Percentiles rank a stretch among this genome's conserved stretches.
These are phyloP conservation scores for Ustilago bromivora DNA, from an alignment of 1,284 basidiomycete species.

Conservation along the genomic window DNA sequence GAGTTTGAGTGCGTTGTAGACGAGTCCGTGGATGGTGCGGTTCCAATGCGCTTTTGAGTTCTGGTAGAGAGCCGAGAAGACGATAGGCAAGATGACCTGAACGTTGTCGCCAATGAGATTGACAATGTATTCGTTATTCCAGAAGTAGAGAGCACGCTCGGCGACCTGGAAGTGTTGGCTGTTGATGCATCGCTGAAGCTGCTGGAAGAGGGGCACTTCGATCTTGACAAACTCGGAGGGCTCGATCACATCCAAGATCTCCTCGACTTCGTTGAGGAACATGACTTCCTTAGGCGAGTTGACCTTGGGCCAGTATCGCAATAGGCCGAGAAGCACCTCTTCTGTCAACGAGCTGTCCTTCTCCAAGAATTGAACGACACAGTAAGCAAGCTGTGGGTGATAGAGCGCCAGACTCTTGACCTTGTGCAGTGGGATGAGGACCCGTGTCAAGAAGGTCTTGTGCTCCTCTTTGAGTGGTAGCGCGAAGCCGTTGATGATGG, in stretches of 20 bases:
- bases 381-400: constrained; percentile 98
- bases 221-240: constrained; percentile 97
- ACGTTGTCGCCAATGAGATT: constrained; percentile 99
- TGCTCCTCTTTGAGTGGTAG: constrained; percentile 98
- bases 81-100: constrained; percentile 87
- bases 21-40: constrained; percentile 97
- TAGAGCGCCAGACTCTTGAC: constrained; percentile 96
- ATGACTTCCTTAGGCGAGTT: constrained; percentile 99
- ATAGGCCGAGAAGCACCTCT: constrained; percentile 92
- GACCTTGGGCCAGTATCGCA: constrained; percentile 99
- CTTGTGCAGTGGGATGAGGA: constrained; percentile 97
- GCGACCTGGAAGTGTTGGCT: constrained; percentile 95
- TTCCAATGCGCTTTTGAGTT: constrained; percentile 99
- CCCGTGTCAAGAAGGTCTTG: constrained; percentile 95
- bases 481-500: constrained; percentile 99
- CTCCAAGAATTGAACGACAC: constrained; percentile 98
- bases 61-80: constrained; percentile 96
- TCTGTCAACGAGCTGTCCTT: constrained; percentile 93
- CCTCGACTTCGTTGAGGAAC: constrained; percentile 99
- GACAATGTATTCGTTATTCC: constrained; percentile 97
- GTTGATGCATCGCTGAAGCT: constrained; percentile 96
- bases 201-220: constrained; percentile 91
- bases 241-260: constrained; percentile 98
- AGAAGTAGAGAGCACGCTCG: constrained; percentile 70
- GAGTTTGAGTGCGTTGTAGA: constrained; percentile 96